These are phyloP conservation scores for Ceratocystis smalleyi DNA, from an alignment of 2,329 filamentous ascomycete species.

Conservation along the genomic window DNA sequence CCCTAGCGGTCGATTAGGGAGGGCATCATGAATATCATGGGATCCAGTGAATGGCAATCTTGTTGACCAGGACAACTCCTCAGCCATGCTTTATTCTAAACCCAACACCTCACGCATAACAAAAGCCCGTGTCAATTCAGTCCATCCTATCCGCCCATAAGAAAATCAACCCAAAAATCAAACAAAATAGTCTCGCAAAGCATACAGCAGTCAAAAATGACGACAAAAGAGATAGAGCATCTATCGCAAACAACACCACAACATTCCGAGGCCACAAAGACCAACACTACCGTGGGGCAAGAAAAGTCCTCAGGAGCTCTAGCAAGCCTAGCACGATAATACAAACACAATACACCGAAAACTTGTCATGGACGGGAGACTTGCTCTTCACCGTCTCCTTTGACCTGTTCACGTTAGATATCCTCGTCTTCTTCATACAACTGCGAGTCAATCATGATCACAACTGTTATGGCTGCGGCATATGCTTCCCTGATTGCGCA, in stretches of 20 bases:
- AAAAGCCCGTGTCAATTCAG: neutral
- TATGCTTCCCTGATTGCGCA: constrained; percentile 64
- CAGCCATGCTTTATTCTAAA: neutral
- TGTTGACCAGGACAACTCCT: neutral
- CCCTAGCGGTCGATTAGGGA: neutral
- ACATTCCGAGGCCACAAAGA: neutral
- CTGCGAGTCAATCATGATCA: constrained; percentile 47
- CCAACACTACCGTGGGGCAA: neutral
- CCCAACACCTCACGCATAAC: neutral
- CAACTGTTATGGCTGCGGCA: constrained; percentile 55
- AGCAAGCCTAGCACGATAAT: neutral
- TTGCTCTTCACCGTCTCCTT: neutral
- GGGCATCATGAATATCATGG: neutral
- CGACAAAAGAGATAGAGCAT: neutral
- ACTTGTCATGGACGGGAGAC: neutral
- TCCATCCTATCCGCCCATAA: neutral
- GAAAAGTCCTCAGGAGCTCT: neutral
- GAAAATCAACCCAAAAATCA: neutral
- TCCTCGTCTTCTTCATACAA: constrained; percentile 17
- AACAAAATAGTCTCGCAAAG: neutral
- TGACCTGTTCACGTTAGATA: neutral
- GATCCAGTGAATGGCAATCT: neutral
- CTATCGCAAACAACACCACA: neutral
- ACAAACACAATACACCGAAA: neutral
- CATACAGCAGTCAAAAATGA: neutral